Evolutionary conservation across 108 stramenopile species (phyloP).

Genomic region (Stephanodiscus triporus): DNA sequence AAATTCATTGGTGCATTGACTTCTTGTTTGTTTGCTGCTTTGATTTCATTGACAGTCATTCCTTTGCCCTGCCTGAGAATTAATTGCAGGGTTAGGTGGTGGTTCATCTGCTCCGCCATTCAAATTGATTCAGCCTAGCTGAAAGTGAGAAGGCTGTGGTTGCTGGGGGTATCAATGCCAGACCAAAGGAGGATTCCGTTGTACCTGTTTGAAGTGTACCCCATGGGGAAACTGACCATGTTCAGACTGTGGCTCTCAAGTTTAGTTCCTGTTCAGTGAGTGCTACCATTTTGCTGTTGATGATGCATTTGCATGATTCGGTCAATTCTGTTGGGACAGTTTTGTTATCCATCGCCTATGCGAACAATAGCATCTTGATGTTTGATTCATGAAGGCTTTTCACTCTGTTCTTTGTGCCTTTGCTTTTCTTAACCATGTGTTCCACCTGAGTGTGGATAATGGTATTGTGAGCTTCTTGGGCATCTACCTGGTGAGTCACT

Average conservation of each 20-base stretch:
- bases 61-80: background rate
- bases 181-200: too few relatives aligned
- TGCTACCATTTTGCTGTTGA: too few relatives aligned
- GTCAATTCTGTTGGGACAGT: background rate
- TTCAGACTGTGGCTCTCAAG: too few relatives aligned
- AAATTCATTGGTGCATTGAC: background rate
- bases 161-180: background rate
- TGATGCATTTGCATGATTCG: background rate
- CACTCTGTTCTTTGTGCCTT: background rate
- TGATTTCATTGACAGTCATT: too few relatives aligned
- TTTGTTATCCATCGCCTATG: background rate
- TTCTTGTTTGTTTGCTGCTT: too few relatives aligned
- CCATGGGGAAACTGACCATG: too few relatives aligned
- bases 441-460: background rate
- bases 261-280: too few relatives aligned
- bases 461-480: background rate
- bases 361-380: background rate
- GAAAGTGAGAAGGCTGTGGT: too few relatives aligned
- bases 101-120: background rate
- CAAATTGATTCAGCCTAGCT: background rate
- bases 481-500: background rate
- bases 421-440: background rate
- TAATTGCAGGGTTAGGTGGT: background rate
- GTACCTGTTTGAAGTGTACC: too few relatives aligned
- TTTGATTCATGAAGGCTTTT: background rate